Evolutionary conservation across 208 protist genomes (phyloP), one percentile per base, ranked within the genome.

Genomic region (Acanthamoeba quina): DNA sequence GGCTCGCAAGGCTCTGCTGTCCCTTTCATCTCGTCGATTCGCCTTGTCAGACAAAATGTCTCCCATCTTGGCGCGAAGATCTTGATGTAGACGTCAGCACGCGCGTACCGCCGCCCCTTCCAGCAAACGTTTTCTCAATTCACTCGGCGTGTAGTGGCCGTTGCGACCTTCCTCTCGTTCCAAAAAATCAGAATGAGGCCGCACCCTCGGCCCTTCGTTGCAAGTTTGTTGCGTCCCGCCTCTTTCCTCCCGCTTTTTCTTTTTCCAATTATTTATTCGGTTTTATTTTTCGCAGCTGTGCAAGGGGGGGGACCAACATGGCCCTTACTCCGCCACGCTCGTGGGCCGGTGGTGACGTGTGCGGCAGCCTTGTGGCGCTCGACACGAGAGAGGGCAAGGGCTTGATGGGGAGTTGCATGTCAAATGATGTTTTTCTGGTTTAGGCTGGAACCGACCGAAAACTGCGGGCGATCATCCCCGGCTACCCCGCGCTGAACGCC

Each of bases 321-420:
- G 4, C 41, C 41, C 1, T 1, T 4, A 4, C 4, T 1, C 1
- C 1, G 41, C 4, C 3, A 4, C n/a, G n/a, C n/a, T n/a, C n/a
- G n/a, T n/a, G n/a, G n/a, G n/a, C n/a, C n/a, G 4, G 41, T 44
- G 41, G 41, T 44, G 41, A 1, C 41, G 3, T 4, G 3, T 44
- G 41, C 41, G 41, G 41, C 41, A 44, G 4, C 41, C 41, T 44
- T 44, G 1, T 44, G 41, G 4, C 1, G 41, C 1, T 44, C 41
- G 41, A 44, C 41, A 44, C 1, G 41, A n/a, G n/a, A n/a, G n/a
- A n/a, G n/a, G n/a, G 49, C 49, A 4, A 13, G 52, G 13, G 52
- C 52, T 7, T 10, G 13, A 10, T 56, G 19, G 1, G 58, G 13
- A 19, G 58, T 64, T 64, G 13, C 62, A 70, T 37, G 62, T 70